These are phyloP conservation scores for Ophiocordyceps camponoti-leonardi DNA, from an alignment of 2,329 filamentous ascomycete genomes.

Conservation along the genomic window DNA sequence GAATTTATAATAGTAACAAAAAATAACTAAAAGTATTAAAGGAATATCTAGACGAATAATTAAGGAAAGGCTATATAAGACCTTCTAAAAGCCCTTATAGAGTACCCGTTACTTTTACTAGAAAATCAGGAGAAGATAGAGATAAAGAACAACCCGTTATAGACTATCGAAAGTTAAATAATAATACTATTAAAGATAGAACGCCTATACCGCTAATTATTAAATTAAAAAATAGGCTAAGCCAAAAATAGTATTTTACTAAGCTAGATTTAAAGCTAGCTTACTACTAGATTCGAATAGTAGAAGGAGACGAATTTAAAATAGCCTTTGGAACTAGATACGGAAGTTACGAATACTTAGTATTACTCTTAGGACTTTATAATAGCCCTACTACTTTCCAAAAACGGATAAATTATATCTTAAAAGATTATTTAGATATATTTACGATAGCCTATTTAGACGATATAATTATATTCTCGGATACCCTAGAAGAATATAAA, in stretches of 20 bases:
- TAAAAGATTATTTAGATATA: no score
- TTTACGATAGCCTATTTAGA: conserved; percentile 5
- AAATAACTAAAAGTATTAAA: neutral
- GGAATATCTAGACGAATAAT: neutral
- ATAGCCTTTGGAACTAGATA: conserved; percentile 16
- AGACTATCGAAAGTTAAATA: conserved; percentile 5
- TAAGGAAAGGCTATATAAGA: neutral
- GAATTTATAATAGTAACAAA: neutral
- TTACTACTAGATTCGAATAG: neutral
- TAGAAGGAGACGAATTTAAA: conserved; percentile 14
- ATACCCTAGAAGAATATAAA: conserved; percentile 3
- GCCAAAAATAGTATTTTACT: conserved; percentile 1
- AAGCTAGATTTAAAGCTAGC: neutral
- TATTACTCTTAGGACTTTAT: conserved; percentile 12
- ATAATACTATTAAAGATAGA: conserved; percentile 9
- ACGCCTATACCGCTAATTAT: conserved; percentile 6
- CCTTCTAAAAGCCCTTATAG: neutral
- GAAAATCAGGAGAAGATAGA: neutral
- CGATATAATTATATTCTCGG: conserved; percentile 5
- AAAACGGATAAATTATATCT: neutral
- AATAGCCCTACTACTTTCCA: conserved; percentile 5
- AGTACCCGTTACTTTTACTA: neutral
- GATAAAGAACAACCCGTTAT: conserved; percentile 2
- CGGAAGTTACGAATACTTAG: conserved; percentile 14
- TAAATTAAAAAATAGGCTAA: conserved; percentile 7